Base-by-base conservation (phyloP, 164 flowering plant genomes). In the Nymphaea thermarum region DNA sequence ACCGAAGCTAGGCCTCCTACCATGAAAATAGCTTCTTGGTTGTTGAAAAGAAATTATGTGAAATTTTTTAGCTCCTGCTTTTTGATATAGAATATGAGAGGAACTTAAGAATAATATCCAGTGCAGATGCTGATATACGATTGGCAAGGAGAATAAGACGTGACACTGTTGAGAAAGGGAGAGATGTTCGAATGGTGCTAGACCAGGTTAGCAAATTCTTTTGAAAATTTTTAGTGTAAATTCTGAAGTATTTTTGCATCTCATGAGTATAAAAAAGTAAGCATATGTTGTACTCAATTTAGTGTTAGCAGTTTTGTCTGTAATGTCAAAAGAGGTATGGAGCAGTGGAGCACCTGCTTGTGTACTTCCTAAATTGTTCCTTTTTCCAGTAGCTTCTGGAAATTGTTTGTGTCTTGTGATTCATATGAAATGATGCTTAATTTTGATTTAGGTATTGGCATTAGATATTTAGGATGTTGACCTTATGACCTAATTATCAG, bases 121-220 rank as follows among this genome's bases (percentile, higher is more conserved):
- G 87, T 87, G 91, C 96, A 94, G 99, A 94, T 91, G 92, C 99
- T 80, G 99, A 94, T 83, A 92, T 91, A 47, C 89, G 99, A 69
- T 74, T 94, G 74, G 96, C 96, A 53, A 87, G 99, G 77, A 88
- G 99, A 75, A 90, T 94, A 82, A 85, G 94, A 65, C 93, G 98
- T 70, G 99, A 94, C 76, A 94, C 96, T 55, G 93, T 74, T 64
- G 96, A 90, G 78, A 94, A 86, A 84, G 85, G 86, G 60, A 85
- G 99, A 84, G 94, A 94, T 76, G 86, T 94, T 63, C 77, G 82
- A 47, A 61, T 76, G 18, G 93, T 92, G 14, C 89, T 94, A 65
- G 96, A 91, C 76, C 99, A 94, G 94, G 99, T 88, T 66, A 76
- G 71, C 12, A 45, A 62, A 66, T 45, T 63, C 12, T 47, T 6